Conservation (phyloP, 495 filamentous ascomycete species). For the Trichoderma gamsii region DNA sequence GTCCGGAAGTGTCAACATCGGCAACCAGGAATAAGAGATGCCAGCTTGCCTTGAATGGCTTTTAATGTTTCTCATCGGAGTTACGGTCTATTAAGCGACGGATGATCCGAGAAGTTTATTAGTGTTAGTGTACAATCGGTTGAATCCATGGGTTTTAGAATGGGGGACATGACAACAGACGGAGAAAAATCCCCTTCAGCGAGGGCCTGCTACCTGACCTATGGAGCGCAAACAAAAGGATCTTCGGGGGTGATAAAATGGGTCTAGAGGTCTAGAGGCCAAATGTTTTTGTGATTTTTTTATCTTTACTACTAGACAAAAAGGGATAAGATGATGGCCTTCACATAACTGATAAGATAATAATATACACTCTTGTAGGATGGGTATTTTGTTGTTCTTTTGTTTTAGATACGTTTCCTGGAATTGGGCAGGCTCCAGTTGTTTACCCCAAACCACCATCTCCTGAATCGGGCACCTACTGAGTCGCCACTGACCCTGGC, state of each 20-base stretch:
- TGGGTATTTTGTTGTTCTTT: background rate
- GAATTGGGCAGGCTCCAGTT: conserved; percentile 53
- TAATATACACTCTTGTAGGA: background rate
- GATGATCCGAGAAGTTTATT: background rate
- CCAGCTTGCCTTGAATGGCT: background rate
- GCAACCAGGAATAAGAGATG: conserved; percentile 23
- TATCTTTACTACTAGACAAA: background rate
- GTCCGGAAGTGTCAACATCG: conserved; percentile 29
- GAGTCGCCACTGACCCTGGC: conserved; percentile 63
- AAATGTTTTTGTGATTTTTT: background rate
- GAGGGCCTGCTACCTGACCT: background rate
- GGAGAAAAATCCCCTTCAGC: background rate
- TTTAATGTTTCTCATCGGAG: background rate
- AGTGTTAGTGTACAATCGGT: background rate
- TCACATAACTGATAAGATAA: background rate
- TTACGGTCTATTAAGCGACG: background rate
- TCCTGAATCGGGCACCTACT: conserved; percentile 61
- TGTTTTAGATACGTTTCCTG: conserved; percentile 39
- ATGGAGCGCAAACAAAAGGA: background rate
- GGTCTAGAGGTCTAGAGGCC: background rate
- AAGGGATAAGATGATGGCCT: background rate
- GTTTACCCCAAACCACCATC: conserved; percentile 91
- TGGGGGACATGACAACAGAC: background rate
- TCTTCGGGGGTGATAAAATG: background rate
- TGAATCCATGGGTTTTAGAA: background rate